Evolutionary conservation across 1,284 basidiomycete species (phyloP), one percentile per base, ranked within the genome.

Genomic region (Mycena citricolor): DNA sequence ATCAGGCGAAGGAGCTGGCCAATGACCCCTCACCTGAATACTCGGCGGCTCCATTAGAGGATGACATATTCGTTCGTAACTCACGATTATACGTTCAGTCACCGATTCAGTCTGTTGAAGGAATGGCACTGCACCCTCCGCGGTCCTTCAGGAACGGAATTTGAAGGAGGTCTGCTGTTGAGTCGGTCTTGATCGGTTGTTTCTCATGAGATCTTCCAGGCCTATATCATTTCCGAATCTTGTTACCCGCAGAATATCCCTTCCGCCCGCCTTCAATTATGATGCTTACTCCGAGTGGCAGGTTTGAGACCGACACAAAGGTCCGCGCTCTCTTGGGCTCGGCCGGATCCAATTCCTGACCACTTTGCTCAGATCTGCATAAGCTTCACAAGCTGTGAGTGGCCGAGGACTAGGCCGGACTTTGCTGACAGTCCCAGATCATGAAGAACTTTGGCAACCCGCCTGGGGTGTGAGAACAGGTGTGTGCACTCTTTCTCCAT

Each of bases 51-150:
- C 94, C 94, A 3, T 69, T 95, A 12, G 94, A 97, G 83, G 85
- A 90, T 54, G 84, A 90, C 64, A 88, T 90, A 56, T 90, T 90
- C 60, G 86, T 87, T 61, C 64, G 83, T 73, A 28, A n/a, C n/a
- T n/a, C n/a, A n/a, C n/a, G n/a, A n/a, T n/a, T n/a, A n/a, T n/a
- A n/a, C n/a, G n/a, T n/a, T n/a, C n/a, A n/a, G n/a, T n/a, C n/a
- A n/a, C n/a, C n/a, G n/a, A n/a, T n/a, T n/a, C n/a, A n/a, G n/a
- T n/a, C n/a, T 65, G 25, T 38, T 28, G 10, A 56, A 90, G 86
- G 93, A 97, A 73, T 99, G 95, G 95, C 94, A 98, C 62, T 97
- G 94, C 59, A 98, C 95, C 6, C 74, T 98, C 38, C 83, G 92
- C 50, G 95, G 94, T 1, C 83, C 94, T 3, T 58, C 77, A 14